Percentiles rank a stretch among this genome's conserved stretches.
Evolutionary conservation across 345 rosid genomes (phyloP).

Genomic region (Ceriops tagal): DNA sequence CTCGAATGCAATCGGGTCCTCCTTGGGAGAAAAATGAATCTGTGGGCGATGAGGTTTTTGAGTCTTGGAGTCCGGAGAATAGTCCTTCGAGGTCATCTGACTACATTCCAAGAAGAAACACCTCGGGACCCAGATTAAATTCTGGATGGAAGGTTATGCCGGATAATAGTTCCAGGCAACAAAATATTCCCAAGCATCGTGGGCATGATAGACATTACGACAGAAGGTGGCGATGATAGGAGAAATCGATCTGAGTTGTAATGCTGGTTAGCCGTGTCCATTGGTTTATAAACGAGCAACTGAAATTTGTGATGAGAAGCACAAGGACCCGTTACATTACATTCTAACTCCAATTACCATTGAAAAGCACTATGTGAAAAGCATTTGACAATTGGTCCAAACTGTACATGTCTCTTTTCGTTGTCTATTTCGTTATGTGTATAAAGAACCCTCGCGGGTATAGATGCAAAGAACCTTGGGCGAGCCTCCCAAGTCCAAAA

Average conservation of each 20-base stretch:
- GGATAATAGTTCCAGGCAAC: slow-evolving; percentile 44
- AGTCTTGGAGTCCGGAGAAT: slow-evolving; percentile 87
- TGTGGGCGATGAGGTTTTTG: slow-evolving; percentile 45
- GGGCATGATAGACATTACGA: slow-evolving; percentile 44
- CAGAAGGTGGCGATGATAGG: slow-evolving; percentile 53
- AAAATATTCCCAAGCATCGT: slow-evolving; percentile 38
- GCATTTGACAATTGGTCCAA: background rate
- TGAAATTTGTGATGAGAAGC: background rate
- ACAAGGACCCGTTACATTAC: slow-evolving; percentile 4
- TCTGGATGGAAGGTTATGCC: slow-evolving; percentile 24
- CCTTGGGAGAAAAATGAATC: slow-evolving; percentile 37
- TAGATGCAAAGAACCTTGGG: too few species aligned
- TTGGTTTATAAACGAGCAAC: background rate
- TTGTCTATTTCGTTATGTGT: too few species aligned
- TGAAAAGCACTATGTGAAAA: background rate
- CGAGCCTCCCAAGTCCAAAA: too few species aligned
- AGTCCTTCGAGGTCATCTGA: slow-evolving; percentile 54
- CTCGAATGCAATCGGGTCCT: slow-evolving; percentile 32
- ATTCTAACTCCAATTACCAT: slow-evolving; percentile 10
- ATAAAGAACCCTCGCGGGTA: too few species aligned
- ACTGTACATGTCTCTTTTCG: too few species aligned
- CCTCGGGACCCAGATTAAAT: slow-evolving; percentile 25
- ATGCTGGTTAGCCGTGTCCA: background rate
- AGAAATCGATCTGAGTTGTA: slow-evolving; percentile 7
- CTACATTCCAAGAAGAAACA: slow-evolving; percentile 34